Conservation (phyloP, 192 early-diverging fungal species). For the Coemansia sp. region DNA sequence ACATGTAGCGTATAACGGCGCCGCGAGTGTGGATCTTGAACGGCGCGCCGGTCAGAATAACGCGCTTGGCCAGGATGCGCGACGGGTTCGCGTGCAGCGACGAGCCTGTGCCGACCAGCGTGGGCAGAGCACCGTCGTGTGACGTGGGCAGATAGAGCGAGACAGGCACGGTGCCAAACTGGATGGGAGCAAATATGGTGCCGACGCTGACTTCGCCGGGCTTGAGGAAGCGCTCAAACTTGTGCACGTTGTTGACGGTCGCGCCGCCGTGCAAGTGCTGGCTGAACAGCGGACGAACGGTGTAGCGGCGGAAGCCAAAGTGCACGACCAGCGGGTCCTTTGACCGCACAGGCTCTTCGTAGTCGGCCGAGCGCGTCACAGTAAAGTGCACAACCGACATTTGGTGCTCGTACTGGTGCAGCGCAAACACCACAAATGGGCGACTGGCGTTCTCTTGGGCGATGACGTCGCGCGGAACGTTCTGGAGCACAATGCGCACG, state of each 20-base stretch:
- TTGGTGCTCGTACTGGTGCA: constrained; percentile 93
- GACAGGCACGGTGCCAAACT: constrained; percentile 82
- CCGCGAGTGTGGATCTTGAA: constrained; percentile 91
- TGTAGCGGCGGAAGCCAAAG: constrained; percentile 85
- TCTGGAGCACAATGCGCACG: constrained; percentile 74
- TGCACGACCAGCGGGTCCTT: constrained; percentile 90
- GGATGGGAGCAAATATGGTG: constrained; percentile 90
- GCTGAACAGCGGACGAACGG: constrained; percentile 85
- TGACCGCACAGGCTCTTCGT: constrained; percentile 78
- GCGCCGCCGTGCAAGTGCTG: constrained; percentile 76
- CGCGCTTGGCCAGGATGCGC: constrained; percentile 92
- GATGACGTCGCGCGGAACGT: constrained; percentile 47
- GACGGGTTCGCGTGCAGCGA: constrained; percentile 72
- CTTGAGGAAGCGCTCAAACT: constrained; percentile 90
- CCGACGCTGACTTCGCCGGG: constrained; percentile 70
- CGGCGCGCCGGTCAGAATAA: constrained; percentile 91
- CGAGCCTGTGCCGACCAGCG: constrained; percentile 78
- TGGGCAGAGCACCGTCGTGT: constrained; percentile 4
- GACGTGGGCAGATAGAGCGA: constrained; percentile 70
- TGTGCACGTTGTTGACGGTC: constrained; percentile 88
- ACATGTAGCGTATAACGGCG: constrained; percentile 95
- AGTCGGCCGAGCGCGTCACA: constrained; percentile 70
- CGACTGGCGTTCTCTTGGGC: constrained; percentile 10
- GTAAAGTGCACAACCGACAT: constrained; percentile 83
- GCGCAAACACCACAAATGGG: constrained; percentile 61